A percentile compares a stretch with the other conserved stretches of the same genome.
These are phyloP conservation scores for Ilyonectria robusta DNA, from an alignment of 2,329 filamentous ascomycete genomes.

Conservation along the genomic window DNA sequence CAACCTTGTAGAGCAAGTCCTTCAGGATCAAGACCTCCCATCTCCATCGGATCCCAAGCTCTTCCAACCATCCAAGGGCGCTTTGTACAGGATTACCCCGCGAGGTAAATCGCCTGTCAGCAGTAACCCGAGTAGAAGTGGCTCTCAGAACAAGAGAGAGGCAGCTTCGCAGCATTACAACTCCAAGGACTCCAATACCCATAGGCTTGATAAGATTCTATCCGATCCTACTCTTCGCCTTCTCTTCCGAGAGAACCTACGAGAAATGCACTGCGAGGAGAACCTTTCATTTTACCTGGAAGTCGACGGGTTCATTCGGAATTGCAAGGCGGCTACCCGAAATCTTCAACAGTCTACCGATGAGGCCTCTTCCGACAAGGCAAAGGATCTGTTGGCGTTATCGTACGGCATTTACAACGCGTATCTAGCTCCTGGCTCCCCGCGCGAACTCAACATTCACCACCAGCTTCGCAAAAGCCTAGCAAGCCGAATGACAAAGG, in stretches of 20 bases:
- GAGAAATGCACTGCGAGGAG: constrained; percentile 97
- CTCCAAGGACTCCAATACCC: constrained; percentile 91
- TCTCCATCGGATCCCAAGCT: constrained; percentile 70
- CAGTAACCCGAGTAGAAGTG: constrained; percentile 68
- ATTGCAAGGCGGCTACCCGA: constrained; percentile 76
- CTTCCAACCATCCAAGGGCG: constrained; percentile 90
- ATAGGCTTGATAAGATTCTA: constrained; percentile 92
- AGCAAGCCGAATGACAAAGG: constrained; percentile 96
- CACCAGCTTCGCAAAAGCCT: constrained; percentile 94
- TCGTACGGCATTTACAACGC: constrained; percentile 92
- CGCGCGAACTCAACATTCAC: constrained; percentile 97
- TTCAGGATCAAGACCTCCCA: constrained; percentile 77
- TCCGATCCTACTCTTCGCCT: constrained; percentile 89
- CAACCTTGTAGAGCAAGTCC: constrained; percentile 82
- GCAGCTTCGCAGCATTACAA: constrained; percentile 66
- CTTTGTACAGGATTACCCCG: constrained; percentile 86
- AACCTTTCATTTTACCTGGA: constrained; percentile 97
- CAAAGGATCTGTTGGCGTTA: constrained; percentile 94
- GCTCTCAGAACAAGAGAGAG: constrained; percentile 70
- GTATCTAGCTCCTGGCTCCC: constrained; percentile 72
- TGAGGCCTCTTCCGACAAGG: constrained; percentile 81
- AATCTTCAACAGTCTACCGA: constrained; percentile 74
- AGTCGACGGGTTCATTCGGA: constrained; percentile 86
- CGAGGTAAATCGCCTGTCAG: constrained; percentile 80
- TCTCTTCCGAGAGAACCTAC: constrained; percentile 92